Base-by-base conservation (phyloP, 2,329 filamentous ascomycete species). In the Trichoderma atrobrunneum region DNA sequence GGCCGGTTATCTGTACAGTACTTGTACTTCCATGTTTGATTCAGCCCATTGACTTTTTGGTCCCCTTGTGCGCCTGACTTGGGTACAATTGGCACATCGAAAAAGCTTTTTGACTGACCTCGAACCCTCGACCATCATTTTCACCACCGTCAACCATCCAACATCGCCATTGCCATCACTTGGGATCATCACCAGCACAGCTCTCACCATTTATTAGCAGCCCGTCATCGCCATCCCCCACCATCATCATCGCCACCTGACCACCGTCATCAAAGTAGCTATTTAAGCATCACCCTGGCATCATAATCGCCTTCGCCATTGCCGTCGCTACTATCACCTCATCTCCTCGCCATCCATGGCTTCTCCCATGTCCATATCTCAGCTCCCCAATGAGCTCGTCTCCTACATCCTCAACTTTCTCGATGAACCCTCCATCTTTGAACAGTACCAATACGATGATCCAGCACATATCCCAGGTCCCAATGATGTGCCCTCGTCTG, bases 311-410 rank as follows among this genome's bases (percentile, higher is more conserved):
- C 39, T n/a, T 43, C 10, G 1, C 32, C 65, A 68, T 48, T 34
- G 24, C 18, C 43, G n/a, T n/a, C 43, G 4, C 18, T 10, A 26
- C 8, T 28, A 56, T 28, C 30, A 3, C 21, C 30, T 3, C n/a
- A 5, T 14, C 21, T 14, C 30, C 11, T n/a, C 21, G 5, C 12
- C 67, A 5, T 10, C 16, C 57, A 70, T 70, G 67, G 67, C 67
- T 14, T 43, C 57, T 28, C n/a, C 56, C 30, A 28, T 36, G 57
- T 36, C 66, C n/a, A 70, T 70, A 26, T 61, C 67, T n/a, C 67
- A 62, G 57, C 84, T 92, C 24, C 91, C 90, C 2, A 88, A 87
- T 74, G 91, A 93, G 80, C 81, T 92, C 60, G 80, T 91, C 26
- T 78, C 85, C 67, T 83, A 87, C 3, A 86, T 92, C 74, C 83